Evolutionary conservation across 805 yeast species (phyloP).

Genomic region (Zygoascus ofunaensis): DNA sequence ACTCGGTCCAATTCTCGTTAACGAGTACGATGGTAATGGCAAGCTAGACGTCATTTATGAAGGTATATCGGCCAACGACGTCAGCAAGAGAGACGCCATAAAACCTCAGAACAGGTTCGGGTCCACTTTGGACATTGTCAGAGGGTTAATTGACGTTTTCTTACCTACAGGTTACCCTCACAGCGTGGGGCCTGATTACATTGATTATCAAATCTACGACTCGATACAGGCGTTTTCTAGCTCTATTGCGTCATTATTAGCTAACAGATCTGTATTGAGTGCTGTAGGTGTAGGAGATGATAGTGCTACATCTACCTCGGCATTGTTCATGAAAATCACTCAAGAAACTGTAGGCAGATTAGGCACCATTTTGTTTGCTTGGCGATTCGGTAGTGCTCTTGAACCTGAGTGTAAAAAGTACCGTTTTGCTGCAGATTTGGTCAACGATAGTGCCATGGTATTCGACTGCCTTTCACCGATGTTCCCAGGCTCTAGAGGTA

Average conservation of each 20-base stretch:
- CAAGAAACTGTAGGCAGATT: slow-evolving; percentile 31
- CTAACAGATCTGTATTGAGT: slow-evolving; percentile 27
- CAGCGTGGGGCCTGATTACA: slow-evolving; percentile 26
- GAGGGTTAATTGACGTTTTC: slow-evolving; percentile 23
- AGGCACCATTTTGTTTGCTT: slow-evolving; percentile 30
- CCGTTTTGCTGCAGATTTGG: slow-evolving; percentile 29
- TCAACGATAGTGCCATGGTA: slow-evolving; percentile 27
- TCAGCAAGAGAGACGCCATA: not conserved
- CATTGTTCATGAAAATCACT: slow-evolving; percentile 29
- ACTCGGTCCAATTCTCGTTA: slow-evolving; percentile 5
- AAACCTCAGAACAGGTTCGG: slow-evolving; percentile 2
- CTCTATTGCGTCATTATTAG: slow-evolving; percentile 28
- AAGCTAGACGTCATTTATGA: slow-evolving; percentile 14
- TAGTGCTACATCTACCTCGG: slow-evolving; percentile 29
- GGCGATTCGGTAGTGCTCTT: slow-evolving; percentile 26
- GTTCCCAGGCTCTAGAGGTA: slow-evolving; percentile 17
- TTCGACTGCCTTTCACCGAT: slow-evolving; percentile 29
- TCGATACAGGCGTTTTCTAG: slow-evolving; percentile 31
- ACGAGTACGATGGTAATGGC: slow-evolving; percentile 20
- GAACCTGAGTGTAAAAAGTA: slow-evolving; percentile 32
- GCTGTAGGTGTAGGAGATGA: slow-evolving; percentile 33
- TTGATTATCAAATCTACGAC: slow-evolving; percentile 30
- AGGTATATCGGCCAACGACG: slow-evolving; percentile 6
- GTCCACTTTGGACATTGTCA: not conserved
- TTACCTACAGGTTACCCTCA: slow-evolving; percentile 32